phyloP scores from a whole-genome alignment of 2,329 filamentous ascomycete genomes.

The Geosmithia putterillii region DNA sequence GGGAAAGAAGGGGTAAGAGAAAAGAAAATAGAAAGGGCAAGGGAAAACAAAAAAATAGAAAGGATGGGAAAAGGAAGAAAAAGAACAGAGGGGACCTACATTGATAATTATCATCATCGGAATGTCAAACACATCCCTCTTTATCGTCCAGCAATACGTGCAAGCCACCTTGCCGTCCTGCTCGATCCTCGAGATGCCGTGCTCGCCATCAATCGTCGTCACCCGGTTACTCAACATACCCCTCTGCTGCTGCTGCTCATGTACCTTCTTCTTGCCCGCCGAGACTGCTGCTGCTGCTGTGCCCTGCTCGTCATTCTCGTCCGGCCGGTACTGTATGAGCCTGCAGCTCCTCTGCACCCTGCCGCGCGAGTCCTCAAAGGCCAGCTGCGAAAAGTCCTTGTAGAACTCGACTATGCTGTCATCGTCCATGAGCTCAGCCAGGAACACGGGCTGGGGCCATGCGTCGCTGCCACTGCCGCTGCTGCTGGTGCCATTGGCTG shows the following conservation, averaged over 20 bases:
- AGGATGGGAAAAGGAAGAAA: background rate
- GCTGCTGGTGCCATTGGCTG: background rate
- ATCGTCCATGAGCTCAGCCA: constrained; percentile 87
- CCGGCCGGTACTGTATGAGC: constrained; percentile 79
- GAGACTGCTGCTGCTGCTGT: constrained; percentile 12
- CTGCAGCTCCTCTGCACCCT: constrained; percentile 75
- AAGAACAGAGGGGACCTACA: constrained; percentile 44
- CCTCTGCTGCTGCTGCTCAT: constrained; percentile 26
- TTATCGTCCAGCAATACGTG: constrained; percentile 94
- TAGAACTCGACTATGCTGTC: constrained; percentile 91
- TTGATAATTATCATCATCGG: constrained; percentile 98
- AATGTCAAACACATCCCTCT: constrained; percentile 94
- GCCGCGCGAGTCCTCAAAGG: constrained; percentile 82
- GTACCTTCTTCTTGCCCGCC: no score
- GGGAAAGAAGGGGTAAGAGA: background rate
- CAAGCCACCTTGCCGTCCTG: constrained; percentile 88
- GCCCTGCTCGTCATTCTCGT: constrained; percentile 40
- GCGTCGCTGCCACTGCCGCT: constrained; percentile 23
- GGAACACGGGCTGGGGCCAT: constrained; percentile 66
- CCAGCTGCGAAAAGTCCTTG: constrained; percentile 85
- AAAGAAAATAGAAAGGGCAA: background rate
- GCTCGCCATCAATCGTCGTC: constrained; percentile 54
- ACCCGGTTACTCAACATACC: constrained; percentile 46
- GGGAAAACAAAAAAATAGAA: background rate
- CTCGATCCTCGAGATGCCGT: constrained; percentile 71